phyloP scores from a whole-genome alignment of 805 yeast genomes.

The Ogataea nakhonphanomensis region DNA sequence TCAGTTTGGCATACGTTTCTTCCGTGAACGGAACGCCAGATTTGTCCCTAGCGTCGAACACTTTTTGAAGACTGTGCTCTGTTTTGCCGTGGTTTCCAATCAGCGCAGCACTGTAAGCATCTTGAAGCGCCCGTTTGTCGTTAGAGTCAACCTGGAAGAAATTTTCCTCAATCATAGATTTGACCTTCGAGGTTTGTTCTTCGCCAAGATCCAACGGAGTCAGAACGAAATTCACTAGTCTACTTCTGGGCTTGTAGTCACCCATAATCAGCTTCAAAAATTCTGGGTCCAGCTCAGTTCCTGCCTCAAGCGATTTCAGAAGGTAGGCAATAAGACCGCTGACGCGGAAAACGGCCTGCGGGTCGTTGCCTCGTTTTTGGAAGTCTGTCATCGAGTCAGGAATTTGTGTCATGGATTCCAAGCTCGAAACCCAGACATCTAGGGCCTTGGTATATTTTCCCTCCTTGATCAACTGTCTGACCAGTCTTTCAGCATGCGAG shows the following conservation, averaged over 20 bases:
- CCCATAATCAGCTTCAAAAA: not conserved
- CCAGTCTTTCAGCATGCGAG: constrained; percentile 28
- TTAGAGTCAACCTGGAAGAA: constrained; percentile 21
- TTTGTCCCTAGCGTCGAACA: constrained; percentile 23
- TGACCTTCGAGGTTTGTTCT: not conserved
- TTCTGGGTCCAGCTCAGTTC: not conserved
- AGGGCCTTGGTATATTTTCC: constrained; percentile 26
- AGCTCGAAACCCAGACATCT: constrained; percentile 27
- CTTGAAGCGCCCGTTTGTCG: constrained; percentile 11
- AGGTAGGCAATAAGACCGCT: constrained; percentile 5
- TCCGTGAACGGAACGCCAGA: constrained; percentile 37
- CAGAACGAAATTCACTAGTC: not conserved
- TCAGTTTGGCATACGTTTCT: constrained; percentile 39
- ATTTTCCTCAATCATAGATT: not conserved
- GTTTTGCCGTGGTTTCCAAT: constrained; percentile 18
- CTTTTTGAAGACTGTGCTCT: constrained; percentile 12
- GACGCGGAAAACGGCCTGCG: not conserved
- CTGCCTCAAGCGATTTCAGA: not conserved
- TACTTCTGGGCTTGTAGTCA: not conserved
- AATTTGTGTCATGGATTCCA: constrained; percentile 24
- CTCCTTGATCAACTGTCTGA: constrained; percentile 23
- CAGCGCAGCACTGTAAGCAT: constrained; percentile 16
- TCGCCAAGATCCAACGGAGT: not conserved
- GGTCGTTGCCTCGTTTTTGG: not conserved
- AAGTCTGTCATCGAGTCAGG: constrained; percentile 13